These are phyloP conservation scores for Trichoderma polysporum DNA, from an alignment of 2,329 filamentous ascomycete species.

Conservation along the genomic window DNA sequence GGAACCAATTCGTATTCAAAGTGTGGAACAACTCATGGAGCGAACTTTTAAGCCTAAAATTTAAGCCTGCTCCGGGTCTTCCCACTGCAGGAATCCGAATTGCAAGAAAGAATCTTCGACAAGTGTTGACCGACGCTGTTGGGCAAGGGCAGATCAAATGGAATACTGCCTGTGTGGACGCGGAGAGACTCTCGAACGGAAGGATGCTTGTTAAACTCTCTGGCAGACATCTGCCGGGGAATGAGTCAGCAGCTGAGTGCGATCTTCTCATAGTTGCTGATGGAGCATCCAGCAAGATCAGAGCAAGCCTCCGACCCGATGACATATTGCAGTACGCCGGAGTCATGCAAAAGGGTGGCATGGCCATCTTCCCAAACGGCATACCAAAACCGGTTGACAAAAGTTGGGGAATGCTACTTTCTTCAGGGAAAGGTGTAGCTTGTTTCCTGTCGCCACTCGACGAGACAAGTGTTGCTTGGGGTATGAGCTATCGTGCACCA, in stretches of 20 bases:
- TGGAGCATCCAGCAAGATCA: slow-evolving; percentile 43
- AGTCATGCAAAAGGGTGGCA: slow-evolving; percentile 40
- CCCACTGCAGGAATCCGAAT: neutral
- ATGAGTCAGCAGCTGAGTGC: slow-evolving; percentile 29
- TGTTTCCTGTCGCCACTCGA: slow-evolving; percentile 49
- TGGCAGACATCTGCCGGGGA: neutral
- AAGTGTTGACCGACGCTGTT: neutral
- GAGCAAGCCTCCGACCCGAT: slow-evolving; percentile 38
- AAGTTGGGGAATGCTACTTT: slow-evolving; percentile 41
- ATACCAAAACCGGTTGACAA: slow-evolving; percentile 36
- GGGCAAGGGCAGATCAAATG: neutral
- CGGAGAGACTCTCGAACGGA: slow-evolving; percentile 26
- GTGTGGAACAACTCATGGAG: neutral
- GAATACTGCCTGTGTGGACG: slow-evolving; percentile 26
- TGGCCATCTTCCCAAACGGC: slow-evolving; percentile 36
- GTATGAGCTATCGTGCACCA: slow-evolving; percentile 34
- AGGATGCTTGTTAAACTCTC: slow-evolving; percentile 26
- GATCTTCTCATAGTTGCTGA: slow-evolving; percentile 48
- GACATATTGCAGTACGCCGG: slow-evolving; percentile 43
- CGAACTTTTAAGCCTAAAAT: neutral
- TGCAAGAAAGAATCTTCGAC: neutral
- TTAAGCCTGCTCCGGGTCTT: neutral
- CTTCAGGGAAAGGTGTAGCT: slow-evolving; percentile 40
- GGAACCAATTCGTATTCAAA: neutral
- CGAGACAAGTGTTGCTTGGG: slow-evolving; percentile 42